phyloP scores from a whole-genome alignment of 2,329 filamentous ascomycete species.

The Stachybotrys elegans region DNA sequence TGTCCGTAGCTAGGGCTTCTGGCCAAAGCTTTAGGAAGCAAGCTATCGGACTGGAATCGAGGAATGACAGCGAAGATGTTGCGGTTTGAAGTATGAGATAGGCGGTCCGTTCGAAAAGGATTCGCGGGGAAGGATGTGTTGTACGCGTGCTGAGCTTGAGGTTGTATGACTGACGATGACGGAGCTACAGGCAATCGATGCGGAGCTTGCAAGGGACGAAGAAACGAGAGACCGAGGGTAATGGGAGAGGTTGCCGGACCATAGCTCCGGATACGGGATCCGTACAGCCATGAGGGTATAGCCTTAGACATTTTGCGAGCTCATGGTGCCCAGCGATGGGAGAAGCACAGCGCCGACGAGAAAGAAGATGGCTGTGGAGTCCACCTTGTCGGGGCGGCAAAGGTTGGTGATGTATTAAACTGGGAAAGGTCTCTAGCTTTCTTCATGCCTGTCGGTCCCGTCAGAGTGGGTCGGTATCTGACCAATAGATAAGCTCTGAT shows the following conservation, averaged over 20 bases:
- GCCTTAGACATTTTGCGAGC: conserved; percentile 35
- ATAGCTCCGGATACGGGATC: conserved; percentile 27
- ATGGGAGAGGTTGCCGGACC: conserved; percentile 14
- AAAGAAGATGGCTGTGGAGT: conserved; percentile 1
- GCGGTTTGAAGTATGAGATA: too few species aligned
- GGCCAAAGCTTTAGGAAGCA: too few species aligned
- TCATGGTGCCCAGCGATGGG: conserved; percentile 29
- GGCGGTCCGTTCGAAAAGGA: background rate
- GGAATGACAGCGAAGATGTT: too few species aligned
- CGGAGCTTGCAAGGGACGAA: too few species aligned
- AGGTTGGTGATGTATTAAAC: background rate
- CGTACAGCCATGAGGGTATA: conserved; percentile 28
- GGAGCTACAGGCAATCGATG: too few species aligned
- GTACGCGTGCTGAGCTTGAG: too few species aligned
- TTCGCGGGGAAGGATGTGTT: background rate
- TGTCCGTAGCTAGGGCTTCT: too few species aligned
- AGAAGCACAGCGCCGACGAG: conserved; percentile 14
- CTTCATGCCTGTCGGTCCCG: too few species aligned
- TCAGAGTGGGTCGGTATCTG: conserved; percentile 3
- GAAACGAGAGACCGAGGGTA: background rate
- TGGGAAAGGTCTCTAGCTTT: background rate
- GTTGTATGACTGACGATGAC: too few species aligned
- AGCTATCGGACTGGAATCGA: too few species aligned
- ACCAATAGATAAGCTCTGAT: conserved; percentile 37
- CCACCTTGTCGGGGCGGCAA: background rate